Evolutionary conservation across 306 rosid genomes (phyloP).

Genomic region (Quercus agrifolia): DNA sequence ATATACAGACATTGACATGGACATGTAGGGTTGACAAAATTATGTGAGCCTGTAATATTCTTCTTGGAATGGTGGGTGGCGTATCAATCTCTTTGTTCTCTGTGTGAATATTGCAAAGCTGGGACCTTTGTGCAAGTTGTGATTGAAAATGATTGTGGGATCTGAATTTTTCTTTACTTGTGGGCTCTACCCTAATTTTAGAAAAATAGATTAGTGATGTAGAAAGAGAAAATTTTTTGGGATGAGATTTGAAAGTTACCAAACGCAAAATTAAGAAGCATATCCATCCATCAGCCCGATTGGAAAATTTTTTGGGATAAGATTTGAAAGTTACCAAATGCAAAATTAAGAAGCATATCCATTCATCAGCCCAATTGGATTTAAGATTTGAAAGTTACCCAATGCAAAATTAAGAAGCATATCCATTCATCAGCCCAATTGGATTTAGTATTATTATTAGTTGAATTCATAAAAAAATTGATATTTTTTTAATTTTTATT

Average conservation of each 20-base stretch:
- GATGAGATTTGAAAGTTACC: neutral
- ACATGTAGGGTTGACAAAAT: slow-evolving; percentile 10
- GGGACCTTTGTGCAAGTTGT: slow-evolving; percentile 5
- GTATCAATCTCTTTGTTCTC: slow-evolving; percentile 21
- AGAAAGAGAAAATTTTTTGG: neutral
- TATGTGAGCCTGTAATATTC: neutral
- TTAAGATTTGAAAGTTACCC: too few relatives aligned
- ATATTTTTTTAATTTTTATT: too few relatives aligned
- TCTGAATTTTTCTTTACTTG: neutral
- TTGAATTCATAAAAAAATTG: too few relatives aligned
- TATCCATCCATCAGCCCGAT: neutral
- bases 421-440: too few relatives aligned
- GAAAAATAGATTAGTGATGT: slow-evolving; percentile 10
- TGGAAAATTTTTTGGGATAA: too few relatives aligned
- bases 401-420: too few relatives aligned
- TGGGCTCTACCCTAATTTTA: slow-evolving; percentile 10
- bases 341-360: too few relatives aligned
- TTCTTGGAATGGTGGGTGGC: slow-evolving; percentile 16
- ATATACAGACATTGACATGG: neutral
- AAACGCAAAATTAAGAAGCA: neutral
- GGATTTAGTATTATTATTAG: too few relatives aligned
- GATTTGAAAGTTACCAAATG: too few relatives aligned
- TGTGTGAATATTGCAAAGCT: slow-evolving; percentile 10
- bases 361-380: too few relatives aligned
- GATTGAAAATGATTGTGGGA: neutral